Conservation (phyloP, 805 yeast genomes). For the Starmera caribaea region DNA sequence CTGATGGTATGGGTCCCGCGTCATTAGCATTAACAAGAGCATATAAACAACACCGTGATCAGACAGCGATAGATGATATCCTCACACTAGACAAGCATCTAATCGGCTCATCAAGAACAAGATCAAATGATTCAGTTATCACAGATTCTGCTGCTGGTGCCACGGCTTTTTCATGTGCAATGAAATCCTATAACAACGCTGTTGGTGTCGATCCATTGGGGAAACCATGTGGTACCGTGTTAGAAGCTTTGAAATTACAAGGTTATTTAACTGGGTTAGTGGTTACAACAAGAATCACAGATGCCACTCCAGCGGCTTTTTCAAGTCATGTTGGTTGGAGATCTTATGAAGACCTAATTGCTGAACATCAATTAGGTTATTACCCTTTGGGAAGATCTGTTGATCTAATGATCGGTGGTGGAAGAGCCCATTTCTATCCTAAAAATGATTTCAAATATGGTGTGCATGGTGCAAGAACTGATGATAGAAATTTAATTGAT, state of each 20-base stretch:
- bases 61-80: constrained; percentile 43
- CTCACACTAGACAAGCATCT: constrained; percentile 58
- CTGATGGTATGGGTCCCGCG: constrained; percentile 96
- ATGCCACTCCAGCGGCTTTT: constrained; percentile 92
- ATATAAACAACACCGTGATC: constrained; percentile 53
- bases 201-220: constrained; percentile 69
- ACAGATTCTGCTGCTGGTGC: constrained; percentile 99
- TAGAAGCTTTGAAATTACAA: constrained; percentile 76
- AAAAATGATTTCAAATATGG: constrained; percentile 21
- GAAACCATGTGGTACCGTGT: constrained; percentile 76
- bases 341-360: constrained; percentile 75
- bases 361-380: constrained; percentile 77
- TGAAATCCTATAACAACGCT: constrained; percentile 83
- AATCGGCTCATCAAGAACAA: constrained; percentile 79
- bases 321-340: constrained; percentile 72
- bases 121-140: constrained; percentile 64
- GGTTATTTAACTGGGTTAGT: constrained; percentile 86
- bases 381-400: constrained; percentile 73
- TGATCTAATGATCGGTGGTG: constrained; percentile 87
- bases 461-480: constrained; percentile 52
- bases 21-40: constrained; percentile 73
- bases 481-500: constrained; percentile 55
- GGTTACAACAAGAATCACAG: constrained; percentile 86
- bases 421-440: constrained; percentile 76
- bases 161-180: constrained; percentile 81